phyloP scores from a whole-genome alignment of 108 stramenopile species.

The Skeletonema tropicum region DNA sequence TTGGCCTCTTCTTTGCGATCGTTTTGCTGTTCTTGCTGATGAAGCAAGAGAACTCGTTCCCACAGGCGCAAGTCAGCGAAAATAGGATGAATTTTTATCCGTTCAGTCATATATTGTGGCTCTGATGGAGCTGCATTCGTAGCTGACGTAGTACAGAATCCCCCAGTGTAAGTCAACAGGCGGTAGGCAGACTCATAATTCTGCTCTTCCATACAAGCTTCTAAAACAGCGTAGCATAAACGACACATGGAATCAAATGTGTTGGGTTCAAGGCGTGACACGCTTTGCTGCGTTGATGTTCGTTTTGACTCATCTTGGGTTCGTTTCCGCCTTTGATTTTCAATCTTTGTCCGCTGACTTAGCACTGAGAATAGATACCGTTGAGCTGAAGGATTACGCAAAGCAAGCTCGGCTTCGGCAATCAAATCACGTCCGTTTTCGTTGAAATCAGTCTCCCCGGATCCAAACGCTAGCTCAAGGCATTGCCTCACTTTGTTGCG shows the following conservation, averaged over 20 bases:
- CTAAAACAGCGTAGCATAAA: conserved; percentile 78
- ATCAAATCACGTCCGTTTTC: conserved; percentile 78
- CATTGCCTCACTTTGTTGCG: conserved; percentile 75
- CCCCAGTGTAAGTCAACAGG: conserved; percentile 74
- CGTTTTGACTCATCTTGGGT: conserved; percentile 35
- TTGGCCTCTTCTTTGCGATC: conserved; percentile 49
- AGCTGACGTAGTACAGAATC: conserved; percentile 62
- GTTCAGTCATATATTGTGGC: conserved; percentile 69
- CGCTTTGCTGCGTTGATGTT: conserved; percentile 41
- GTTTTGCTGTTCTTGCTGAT: conserved; percentile 60
- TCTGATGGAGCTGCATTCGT: conserved; percentile 23
- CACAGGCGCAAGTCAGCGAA: conserved; percentile 83
- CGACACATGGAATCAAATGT: conserved; percentile 82
- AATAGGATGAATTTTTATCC: conserved; percentile 77
- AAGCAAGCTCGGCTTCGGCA: conserved; percentile 75
- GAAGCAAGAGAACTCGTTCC: conserved; percentile 70
- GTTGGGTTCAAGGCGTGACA: conserved; percentile 59
- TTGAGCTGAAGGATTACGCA: conserved; percentile 82
- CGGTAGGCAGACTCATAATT: conserved; percentile 82
- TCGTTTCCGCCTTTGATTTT: conserved; percentile 60
- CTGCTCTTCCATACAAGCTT: conserved; percentile 77
- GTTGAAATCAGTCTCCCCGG: conserved; percentile 36
- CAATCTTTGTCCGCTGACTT: conserved; percentile 64
- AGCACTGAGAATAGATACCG: conserved; percentile 75
- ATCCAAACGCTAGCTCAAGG: conserved; percentile 60